Evolutionary conservation across 2,329 filamentous ascomycete genomes (phyloP), one percentile per base, ranked within the genome.

Genomic region (Drechmeria coniospora): DNA sequence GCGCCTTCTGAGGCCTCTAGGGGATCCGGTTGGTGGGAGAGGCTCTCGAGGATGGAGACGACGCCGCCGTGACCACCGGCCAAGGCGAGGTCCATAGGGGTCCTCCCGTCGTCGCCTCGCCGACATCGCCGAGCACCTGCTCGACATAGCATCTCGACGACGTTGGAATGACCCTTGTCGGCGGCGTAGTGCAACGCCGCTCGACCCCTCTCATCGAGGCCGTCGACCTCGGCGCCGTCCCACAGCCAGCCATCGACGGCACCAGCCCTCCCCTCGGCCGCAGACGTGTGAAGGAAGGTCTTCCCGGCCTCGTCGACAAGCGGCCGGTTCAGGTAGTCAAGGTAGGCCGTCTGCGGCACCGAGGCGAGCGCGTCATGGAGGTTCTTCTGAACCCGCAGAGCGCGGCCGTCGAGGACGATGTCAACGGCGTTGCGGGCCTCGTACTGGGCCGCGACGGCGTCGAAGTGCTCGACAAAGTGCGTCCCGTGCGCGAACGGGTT

Each of bases 401-500:
- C n/a, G 9, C 28, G 28, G 10, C 31, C 38, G 15, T 43, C 32
- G 22, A 41, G 25, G 5, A 35, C 22, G 18, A 44, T 30, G 5
- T 31, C 30, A 8, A 38, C 25, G 10, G 27, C 28, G 17, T 38
- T 34, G 7, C 27, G 25, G 8, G 32, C 19, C 3, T 27, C 19
- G 25, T 43, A 44, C 10, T 37, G 13, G 1, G 23, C 11, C 7
- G 25, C 25, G 3, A 33, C 37, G 1, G 32, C 25, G 9, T 37
- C 27, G 27, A 38, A 44, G 10, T 37, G 30, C 3, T 29, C 30
- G 14, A 27, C 11, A 2, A 39, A 40, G 7, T 29, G 33, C 15
- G 30, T 33, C 2, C 41, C 40, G 23, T 42, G 35, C 8, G 40
- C 37, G 26, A 37, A 35, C 7, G 40, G 42, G 23, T 41, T 43